phyloP scores from a whole-genome alignment of 352 stramenopile species.

The Phytophthora agathidicida region DNA sequence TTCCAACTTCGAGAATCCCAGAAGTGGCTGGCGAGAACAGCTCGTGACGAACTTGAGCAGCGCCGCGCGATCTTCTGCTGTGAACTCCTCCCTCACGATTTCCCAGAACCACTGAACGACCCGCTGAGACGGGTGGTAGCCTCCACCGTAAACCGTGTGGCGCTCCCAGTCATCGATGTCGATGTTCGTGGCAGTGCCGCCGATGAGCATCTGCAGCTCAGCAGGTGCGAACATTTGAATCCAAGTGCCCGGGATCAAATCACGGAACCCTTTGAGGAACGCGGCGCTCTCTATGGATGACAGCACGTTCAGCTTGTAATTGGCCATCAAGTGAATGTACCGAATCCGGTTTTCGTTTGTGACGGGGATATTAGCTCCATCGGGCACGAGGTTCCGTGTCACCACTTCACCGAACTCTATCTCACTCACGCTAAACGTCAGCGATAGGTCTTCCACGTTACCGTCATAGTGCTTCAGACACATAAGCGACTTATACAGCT shows the following conservation, averaged over 20 bases:
- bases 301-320: constrained; percentile 96
- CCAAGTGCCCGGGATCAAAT: constrained; percentile 78
- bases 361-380: constrained; percentile 88
- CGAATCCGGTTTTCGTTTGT: constrained; percentile 94
- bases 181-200: constrained; percentile 92
- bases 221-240: constrained; percentile 87
- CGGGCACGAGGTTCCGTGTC: constrained; percentile 79
- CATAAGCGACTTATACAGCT: constrained; percentile 96
- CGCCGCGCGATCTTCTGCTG: constrained; percentile 81
- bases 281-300: constrained; percentile 59
- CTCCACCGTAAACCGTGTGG: constrained; percentile 94
- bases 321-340: constrained; percentile 97
- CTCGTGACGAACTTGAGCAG: constrained; percentile 98
- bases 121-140: constrained; percentile 90
- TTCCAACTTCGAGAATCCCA: constrained; percentile 94
- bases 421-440: constrained; percentile 94
- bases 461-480: constrained; percentile 95
- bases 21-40: constrained; percentile 89
- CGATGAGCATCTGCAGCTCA: constrained; percentile 95
- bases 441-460: constrained; percentile 90
- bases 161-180: constrained; percentile 95
- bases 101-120: constrained; percentile 85
- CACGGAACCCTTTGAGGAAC: constrained; percentile 75
- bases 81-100: constrained; percentile 77
- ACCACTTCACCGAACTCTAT: constrained; percentile 75